Evolutionary conservation across 306 rosid genomes (phyloP), one percentile per base, ranked within the genome.

Genomic region (Sesbania bispinosa): DNA sequence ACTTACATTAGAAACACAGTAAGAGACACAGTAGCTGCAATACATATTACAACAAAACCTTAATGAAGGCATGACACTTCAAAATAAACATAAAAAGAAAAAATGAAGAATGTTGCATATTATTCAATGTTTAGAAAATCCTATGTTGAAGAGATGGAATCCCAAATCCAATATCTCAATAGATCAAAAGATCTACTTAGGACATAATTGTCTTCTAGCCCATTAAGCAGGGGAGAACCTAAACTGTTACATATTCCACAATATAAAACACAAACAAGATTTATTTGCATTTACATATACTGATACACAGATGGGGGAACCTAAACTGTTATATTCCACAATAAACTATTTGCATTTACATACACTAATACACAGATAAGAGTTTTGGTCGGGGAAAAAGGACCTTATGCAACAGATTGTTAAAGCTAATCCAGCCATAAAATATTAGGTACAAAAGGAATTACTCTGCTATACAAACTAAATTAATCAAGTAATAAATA

Each of bases 1-100:
- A 52, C 8, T 54, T 4, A 41, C 18, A n/a, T n/a, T n/a, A n/a
- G n/a, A n/a, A n/a, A n/a, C n/a, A 63, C 42, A 13, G 18, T 23
- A 48, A 23, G 70, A 46, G 32, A 54, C n/a, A n/a, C 55, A 10
- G 71, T 11, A 36, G 65, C 45, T 23, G 48, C 33, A 65, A 21
- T 52, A 20, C 51, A 62, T 62, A 60, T 71, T 19, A 14, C 15
- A 18, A 53, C 52, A 53, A 61, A 67, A 69, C 14, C 76, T 14
- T 66, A 14, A 60, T 21, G 26, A 71, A 72, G n/a, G 45, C 67
- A 76, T 54, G 70, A 73, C 20, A 19, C 41, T 26, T 52, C 29
- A 21, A 53, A 62, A 57, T 39, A 69, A 51, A 70, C 36, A 47
- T 24, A 8, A 36, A 42, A 63, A n/a, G 5, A 3, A 27, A 39